Evolutionary conservation across 805 yeast species (phyloP).

Genomic region (Starmera pachycereana): DNA sequence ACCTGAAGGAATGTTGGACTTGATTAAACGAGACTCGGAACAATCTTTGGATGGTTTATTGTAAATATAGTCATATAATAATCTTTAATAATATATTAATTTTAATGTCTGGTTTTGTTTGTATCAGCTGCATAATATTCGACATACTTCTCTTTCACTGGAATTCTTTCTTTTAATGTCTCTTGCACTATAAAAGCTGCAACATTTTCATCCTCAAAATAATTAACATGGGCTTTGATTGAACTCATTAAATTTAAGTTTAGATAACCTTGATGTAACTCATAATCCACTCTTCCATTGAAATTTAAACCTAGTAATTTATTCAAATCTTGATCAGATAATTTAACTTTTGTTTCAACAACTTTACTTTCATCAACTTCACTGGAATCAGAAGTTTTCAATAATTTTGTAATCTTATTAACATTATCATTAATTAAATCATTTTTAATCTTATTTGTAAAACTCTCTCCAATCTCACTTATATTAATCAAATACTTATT

Average conservation of each 20-base stretch:
- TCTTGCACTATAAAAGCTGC: constrained; percentile 70
- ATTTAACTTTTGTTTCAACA: constrained; percentile 12
- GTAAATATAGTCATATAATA: neutral
- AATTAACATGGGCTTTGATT: constrained; percentile 78
- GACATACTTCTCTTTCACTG: constrained; percentile 21
- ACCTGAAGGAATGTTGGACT: constrained; percentile 84
- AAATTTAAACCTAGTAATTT: constrained; percentile 44
- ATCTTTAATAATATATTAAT: neutral
- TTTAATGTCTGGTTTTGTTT: neutral
- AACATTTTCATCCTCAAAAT: constrained; percentile 79
- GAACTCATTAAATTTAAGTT: constrained; percentile 77
- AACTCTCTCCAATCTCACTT: constrained; percentile 23
- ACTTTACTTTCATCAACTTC: constrained; percentile 7
- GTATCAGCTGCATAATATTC: neutral
- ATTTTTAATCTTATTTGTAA: constrained; percentile 2
- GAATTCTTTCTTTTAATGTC: constrained; percentile 22
- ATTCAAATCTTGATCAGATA: constrained; percentile 20
- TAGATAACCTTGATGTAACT: constrained; percentile 65
- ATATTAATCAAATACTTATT: constrained; percentile 28
- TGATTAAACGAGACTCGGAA: constrained; percentile 79
- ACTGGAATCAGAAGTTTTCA: neutral
- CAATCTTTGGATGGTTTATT: constrained; percentile 65
- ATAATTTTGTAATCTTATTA: neutral
- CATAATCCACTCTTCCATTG: constrained; percentile 74
- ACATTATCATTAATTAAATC: constrained; percentile 4